A percentile compares a stretch with the other conserved stretches of the same genome.
phyloP scores from a whole-genome alignment of 768 basidiomycete genomes.

The Lyophyllum shimeji region DNA sequence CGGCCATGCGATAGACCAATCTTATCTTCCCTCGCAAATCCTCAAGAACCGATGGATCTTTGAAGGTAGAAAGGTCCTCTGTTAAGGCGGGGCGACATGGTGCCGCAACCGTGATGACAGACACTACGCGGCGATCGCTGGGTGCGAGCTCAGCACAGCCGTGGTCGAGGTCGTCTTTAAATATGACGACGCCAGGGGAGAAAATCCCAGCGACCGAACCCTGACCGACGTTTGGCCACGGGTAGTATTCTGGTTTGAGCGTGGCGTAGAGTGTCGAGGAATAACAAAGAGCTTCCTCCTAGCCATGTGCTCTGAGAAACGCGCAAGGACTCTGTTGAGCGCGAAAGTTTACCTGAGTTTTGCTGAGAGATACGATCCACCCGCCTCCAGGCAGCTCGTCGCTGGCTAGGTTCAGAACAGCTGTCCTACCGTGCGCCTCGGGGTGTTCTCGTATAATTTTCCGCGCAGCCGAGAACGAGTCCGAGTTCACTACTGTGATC shows the following conservation, averaged over 20 bases:
- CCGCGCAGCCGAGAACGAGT: slow-evolving; percentile 37
- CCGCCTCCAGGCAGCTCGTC: slow-evolving; percentile 31
- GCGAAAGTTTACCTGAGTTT: slow-evolving; percentile 28
- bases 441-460: slow-evolving; percentile 25
- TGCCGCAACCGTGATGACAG: slow-evolving; percentile 47
- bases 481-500: slow-evolving; percentile 32
- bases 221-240: slow-evolving; percentile 45
- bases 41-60: slow-evolving; percentile 25
- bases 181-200: slow-evolving; percentile 46
- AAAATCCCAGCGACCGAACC: slow-evolving; percentile 39
- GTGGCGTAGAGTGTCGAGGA: slow-evolving; percentile 45
- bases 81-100: slow-evolving; percentile 33
- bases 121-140: slow-evolving; percentile 35
- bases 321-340: neutral
- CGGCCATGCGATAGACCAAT: slow-evolving; percentile 43
- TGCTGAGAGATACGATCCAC: slow-evolving; percentile 27
- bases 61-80: slow-evolving; percentile 20
- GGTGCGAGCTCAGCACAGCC: slow-evolving; percentile 33
- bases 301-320: neutral
- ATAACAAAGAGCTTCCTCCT: slow-evolving; percentile 52
- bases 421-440: slow-evolving; percentile 25
- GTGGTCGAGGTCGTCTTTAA: slow-evolving; percentile 46
- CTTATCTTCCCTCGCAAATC: slow-evolving; percentile 42
- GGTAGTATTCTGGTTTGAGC: slow-evolving; percentile 39
- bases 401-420: slow-evolving; percentile 41